Percentiles rank a stretch among this genome's conserved stretches.
Conservation (phyloP, 257 asterid genomes). For the Handroanthus guayacan region DNA sequence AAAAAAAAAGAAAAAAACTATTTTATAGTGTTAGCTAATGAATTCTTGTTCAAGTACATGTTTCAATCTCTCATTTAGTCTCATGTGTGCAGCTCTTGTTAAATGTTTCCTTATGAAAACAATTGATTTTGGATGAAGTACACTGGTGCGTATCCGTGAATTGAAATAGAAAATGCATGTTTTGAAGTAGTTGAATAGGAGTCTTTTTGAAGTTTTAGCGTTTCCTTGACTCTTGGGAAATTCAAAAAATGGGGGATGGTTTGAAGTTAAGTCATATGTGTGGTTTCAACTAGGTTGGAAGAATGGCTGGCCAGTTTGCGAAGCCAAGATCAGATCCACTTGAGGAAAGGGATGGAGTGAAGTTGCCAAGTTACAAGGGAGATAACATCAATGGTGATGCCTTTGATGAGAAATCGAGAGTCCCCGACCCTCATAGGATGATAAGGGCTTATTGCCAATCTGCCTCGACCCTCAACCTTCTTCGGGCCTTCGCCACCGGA, state of each 20-base stretch:
- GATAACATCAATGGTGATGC: constrained; percentile 81
- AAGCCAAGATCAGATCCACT: constrained; percentile 72
- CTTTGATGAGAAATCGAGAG: constrained; percentile 66
- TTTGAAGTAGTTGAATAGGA: constrained; percentile 11
- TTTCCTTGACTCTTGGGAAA: not conserved
- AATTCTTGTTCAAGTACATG: too few species aligned
- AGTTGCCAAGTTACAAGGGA: constrained; percentile 86
- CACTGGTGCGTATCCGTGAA: too few species aligned
- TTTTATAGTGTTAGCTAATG: too few species aligned
- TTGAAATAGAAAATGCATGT: not conserved
- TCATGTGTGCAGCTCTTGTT: too few species aligned
- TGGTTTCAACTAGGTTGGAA: constrained; percentile 61
- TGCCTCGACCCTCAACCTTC: constrained; percentile 87
- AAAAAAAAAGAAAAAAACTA: too few species aligned
- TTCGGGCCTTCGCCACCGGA: constrained; percentile 85
- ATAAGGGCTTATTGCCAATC: constrained; percentile 85
- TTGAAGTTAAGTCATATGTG: constrained; percentile 20
- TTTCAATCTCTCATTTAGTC: too few species aligned
- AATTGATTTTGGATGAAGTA: too few species aligned
- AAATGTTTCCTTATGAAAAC: too few species aligned
- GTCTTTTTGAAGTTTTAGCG: not conserved
- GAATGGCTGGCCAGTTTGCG: constrained; percentile 94
- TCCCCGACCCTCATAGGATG: constrained; percentile 87
- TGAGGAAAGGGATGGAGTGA: constrained; percentile 75
- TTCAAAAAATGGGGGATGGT: not conserved